These are phyloP conservation scores for Boletus sensibilis DNA, from an alignment of 768 basidiomycete genomes.

Conservation along the genomic window DNA sequence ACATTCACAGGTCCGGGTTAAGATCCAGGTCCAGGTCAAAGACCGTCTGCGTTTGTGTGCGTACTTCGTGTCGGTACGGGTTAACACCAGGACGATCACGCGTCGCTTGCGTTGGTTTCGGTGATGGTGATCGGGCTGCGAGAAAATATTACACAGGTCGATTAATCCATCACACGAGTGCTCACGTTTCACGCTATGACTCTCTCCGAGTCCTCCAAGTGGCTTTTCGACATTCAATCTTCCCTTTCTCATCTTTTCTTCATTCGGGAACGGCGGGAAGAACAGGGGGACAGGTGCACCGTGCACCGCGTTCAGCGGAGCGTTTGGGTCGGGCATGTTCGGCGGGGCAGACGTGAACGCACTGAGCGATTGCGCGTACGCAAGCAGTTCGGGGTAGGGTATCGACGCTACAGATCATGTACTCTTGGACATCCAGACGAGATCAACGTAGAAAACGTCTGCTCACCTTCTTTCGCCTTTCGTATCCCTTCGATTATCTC, in stretches of 20 bases:
- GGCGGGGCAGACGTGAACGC: slow-evolving; percentile 88
- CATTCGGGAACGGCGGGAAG: slow-evolving; percentile 89
- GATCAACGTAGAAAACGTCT: neutral
- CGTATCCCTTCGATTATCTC: slow-evolving; percentile 67
- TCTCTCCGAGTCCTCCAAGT: slow-evolving; percentile 75
- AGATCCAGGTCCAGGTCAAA: slow-evolving; percentile 84
- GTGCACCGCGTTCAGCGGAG: slow-evolving; percentile 44
- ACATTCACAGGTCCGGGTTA: slow-evolving; percentile 68
- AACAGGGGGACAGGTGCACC: slow-evolving; percentile 77
- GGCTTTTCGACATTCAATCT: slow-evolving; percentile 79
- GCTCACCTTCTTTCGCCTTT: slow-evolving; percentile 66
- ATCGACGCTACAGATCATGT: slow-evolving; percentile 54
- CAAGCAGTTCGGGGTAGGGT: slow-evolving; percentile 78
- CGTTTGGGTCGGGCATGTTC: slow-evolving; percentile 73
- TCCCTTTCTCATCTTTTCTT: slow-evolving; percentile 87
- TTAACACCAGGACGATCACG: slow-evolving; percentile 56
- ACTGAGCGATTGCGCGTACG: slow-evolving; percentile 82
- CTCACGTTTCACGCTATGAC: slow-evolving; percentile 77
- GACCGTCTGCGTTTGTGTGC: slow-evolving; percentile 55
- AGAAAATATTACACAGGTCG: slow-evolving; percentile 5
- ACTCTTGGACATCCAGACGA: neutral
- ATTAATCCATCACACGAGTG: neutral
- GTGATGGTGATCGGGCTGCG: slow-evolving; percentile 62
- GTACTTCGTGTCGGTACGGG: slow-evolving; percentile 70
- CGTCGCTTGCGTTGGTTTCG: slow-evolving; percentile 46